Percentiles rank a stretch among this genome's conserved stretches.
Conservation (phyloP, 2,329 filamentous ascomycete genomes). For the Alternaria triticina region DNA sequence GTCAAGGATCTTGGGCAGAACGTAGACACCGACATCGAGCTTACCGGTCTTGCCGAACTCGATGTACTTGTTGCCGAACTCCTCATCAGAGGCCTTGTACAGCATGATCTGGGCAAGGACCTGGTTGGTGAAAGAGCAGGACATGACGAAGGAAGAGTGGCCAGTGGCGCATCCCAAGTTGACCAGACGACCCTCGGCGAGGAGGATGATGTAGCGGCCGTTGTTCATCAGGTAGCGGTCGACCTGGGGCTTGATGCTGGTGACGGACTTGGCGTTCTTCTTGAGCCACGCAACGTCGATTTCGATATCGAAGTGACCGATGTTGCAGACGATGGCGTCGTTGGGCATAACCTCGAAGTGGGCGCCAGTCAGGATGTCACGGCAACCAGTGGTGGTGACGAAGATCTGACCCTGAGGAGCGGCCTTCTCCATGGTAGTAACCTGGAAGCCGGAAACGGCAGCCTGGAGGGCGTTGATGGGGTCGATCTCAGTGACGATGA, state of each 20-base stretch:
- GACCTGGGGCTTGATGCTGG: conserved; percentile 99
- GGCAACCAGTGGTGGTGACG: conserved; percentile 98
- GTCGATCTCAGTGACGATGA: conserved; percentile 95
- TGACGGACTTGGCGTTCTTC: conserved; percentile 88
- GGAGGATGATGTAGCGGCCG: conserved; percentile 96
- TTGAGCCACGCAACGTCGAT: conserved; percentile 99
- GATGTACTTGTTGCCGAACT: conserved; percentile 90
- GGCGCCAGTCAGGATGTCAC: conserved; percentile 89
- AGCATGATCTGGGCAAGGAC: conserved; percentile 99
- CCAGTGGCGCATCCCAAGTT: conserved; percentile 99
- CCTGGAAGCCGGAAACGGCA: conserved; percentile 95
- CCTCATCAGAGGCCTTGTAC: conserved; percentile 88
- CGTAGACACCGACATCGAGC: conserved; percentile 91
- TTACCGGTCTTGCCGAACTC: conserved; percentile 94
- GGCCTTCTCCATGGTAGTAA: conserved; percentile 98
- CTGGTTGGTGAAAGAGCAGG: conserved; percentile 99
- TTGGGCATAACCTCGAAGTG: conserved; percentile 97
- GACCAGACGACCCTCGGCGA: conserved; percentile 97
- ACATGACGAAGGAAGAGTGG: conserved; percentile 99
- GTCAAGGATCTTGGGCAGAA: conserved; percentile 97
- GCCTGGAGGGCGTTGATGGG: conserved; percentile 99
- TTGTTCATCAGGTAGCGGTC: conserved; percentile 95
- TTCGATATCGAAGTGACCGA: conserved; percentile 99
- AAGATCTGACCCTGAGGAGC: conserved; percentile 92
- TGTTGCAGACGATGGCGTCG: conserved; percentile 99